Conservation (phyloP, 805 yeast genomes). For the Lipomyces yamadae region DNA sequence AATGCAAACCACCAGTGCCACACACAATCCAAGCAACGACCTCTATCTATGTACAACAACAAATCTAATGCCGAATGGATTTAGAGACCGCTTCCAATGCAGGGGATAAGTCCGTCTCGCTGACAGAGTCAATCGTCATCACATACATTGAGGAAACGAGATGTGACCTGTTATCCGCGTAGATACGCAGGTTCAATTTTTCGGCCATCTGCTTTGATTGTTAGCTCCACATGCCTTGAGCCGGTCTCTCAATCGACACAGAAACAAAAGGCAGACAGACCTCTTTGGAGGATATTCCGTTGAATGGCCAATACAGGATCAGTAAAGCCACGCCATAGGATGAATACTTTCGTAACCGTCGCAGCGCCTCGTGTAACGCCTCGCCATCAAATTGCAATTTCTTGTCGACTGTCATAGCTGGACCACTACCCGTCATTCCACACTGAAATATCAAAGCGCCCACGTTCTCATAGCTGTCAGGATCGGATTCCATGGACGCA, state of each 20-base stretch:
- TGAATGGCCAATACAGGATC: constrained; percentile 50
- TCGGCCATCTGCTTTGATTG: constrained; percentile 12
- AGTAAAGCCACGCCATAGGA: constrained; percentile 50
- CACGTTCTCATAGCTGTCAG: constrained; percentile 49
- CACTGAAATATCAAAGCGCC: constrained; percentile 58
- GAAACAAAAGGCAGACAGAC: constrained; percentile 9
- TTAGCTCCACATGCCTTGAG: not conserved
- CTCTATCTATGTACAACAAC: not conserved
- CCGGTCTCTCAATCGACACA: not conserved
- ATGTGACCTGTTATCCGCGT: constrained; percentile 9
- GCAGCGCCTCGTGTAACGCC: constrained; percentile 48
- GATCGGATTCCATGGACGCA: constrained; percentile 52
- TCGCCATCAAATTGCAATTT: constrained; percentile 50
- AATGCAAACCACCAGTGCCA: not conserved
- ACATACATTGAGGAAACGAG: constrained; percentile 21
- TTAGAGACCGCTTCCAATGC: constrained; percentile 27
- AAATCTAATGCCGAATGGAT: constrained; percentile 20
- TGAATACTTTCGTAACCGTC: constrained; percentile 48
- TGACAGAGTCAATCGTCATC: constrained; percentile 20
- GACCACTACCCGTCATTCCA: constrained; percentile 49
- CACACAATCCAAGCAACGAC: not conserved
- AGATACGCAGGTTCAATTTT: constrained; percentile 15
- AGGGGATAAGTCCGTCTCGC: constrained; percentile 16
- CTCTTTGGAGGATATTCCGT: constrained; percentile 20
- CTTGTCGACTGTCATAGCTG: constrained; percentile 32